These are phyloP conservation scores for Paramecium bursaria DNA, from an alignment of 73 alveolate species.

Conservation along the genomic window DNA sequence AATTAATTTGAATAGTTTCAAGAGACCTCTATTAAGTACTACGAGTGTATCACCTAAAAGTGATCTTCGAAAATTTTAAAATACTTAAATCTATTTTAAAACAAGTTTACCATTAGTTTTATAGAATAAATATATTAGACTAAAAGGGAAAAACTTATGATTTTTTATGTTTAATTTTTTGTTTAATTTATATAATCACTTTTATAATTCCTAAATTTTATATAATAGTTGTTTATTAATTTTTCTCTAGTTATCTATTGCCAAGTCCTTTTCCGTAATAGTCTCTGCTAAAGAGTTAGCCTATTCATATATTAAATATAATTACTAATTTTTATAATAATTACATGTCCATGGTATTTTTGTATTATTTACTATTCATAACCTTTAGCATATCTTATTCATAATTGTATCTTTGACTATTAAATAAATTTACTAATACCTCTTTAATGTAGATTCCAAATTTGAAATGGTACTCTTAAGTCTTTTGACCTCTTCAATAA, in stretches of 20 bases:
- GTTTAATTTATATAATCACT: too few relatives aligned
- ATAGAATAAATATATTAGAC: conserved; percentile 35
- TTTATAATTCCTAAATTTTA: conserved; percentile 12
- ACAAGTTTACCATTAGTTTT: conserved; percentile 26
- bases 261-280: conserved; percentile 60
- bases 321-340: conserved; percentile 60
- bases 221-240: conserved; percentile 57
- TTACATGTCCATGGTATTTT: conserved; percentile 41
- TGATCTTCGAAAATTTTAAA: neutral
- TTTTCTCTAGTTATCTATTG: conserved; percentile 60
- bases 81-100: conserved; percentile 13
- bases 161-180: too few relatives aligned
- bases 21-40: too few relatives aligned
- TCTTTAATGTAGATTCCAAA: conserved; percentile 57
- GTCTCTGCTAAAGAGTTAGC: conserved; percentile 64
- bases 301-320: neutral
- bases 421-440: neutral
- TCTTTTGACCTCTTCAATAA: conserved; percentile 46
- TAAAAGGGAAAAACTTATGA: too few relatives aligned
- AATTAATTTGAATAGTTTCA: too few relatives aligned
- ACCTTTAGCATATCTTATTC: conserved; percentile 22
- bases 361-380: conserved; percentile 23
- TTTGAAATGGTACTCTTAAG: conserved; percentile 12
- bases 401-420: conserved; percentile 1
- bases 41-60: conserved; percentile 12